These are phyloP conservation scores for Pseudogymnoascus verrucosus DNA, from an alignment of 2,329 filamentous ascomycete genomes.

Conservation along the genomic window DNA sequence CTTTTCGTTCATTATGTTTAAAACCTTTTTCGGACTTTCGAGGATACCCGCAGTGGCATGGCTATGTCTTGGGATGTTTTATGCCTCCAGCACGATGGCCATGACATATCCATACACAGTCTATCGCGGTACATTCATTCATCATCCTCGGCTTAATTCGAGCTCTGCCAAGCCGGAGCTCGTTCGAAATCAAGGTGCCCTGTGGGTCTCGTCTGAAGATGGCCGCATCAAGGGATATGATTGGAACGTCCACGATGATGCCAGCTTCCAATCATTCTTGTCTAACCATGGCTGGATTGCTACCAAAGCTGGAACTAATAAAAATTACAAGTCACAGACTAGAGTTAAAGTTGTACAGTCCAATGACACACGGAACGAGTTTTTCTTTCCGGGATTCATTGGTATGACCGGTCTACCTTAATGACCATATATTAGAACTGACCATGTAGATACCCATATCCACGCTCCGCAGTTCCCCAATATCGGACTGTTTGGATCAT, in stretches of 20 bases:
- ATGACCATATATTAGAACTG: background rate
- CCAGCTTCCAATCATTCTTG: background rate
- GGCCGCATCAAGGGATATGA: slow-evolving; percentile 1
- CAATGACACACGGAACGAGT: slow-evolving; percentile 34
- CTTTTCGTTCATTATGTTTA: background rate
- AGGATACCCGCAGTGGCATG: background rate
- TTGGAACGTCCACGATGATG: background rate
- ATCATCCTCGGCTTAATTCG: background rate
- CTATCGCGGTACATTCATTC: slow-evolving; percentile 5
- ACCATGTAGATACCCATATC: slow-evolving; percentile 52
- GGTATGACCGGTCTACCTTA: slow-evolving; percentile 37
- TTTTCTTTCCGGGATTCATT: slow-evolving; percentile 80
- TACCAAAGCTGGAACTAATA: background rate
- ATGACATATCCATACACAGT: background rate
- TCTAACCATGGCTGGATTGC: background rate
- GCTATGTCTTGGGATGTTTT: background rate
- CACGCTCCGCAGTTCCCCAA: slow-evolving; percentile 54
- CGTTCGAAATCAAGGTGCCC: background rate
- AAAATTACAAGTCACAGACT: background rate
- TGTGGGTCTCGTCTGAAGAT: background rate
- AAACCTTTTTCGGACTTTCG: background rate
- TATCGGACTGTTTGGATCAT: slow-evolving; percentile 22
- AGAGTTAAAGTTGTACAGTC: background rate
- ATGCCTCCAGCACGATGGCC: background rate
- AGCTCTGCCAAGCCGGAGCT: background rate